Conservation (phyloP, 2,329 filamentous ascomycete genomes). For the Madurella mycetomatis region DNA sequence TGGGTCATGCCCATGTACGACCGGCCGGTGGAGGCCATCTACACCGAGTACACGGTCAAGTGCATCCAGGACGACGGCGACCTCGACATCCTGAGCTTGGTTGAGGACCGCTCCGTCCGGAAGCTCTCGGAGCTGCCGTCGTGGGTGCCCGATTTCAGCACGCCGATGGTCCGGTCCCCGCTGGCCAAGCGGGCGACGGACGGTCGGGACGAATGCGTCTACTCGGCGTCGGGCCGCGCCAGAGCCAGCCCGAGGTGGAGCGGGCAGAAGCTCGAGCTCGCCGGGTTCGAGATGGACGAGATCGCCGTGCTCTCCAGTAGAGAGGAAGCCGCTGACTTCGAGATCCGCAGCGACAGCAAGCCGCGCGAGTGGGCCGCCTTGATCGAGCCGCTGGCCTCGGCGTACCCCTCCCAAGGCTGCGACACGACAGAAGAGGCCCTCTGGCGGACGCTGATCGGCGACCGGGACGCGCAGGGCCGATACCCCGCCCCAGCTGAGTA, state of each 20-base stretch:
- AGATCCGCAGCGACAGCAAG: background rate
- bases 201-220: background rate
- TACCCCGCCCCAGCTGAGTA: background rate
- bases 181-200: background rate
- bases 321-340: background rate
- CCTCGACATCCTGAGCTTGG: background rate
- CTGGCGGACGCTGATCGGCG: background rate
- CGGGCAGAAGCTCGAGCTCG: background rate
- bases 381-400: background rate
- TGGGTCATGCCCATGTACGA: conserved; percentile 1
- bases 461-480: background rate
- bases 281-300: background rate
- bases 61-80: background rate
- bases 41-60: background rate
- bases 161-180: background rate
- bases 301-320: background rate
- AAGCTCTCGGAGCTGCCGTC: background rate
- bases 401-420: background rate
- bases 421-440: background rate
- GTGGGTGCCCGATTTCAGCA: conserved; percentile 1
- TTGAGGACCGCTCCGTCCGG: background rate
- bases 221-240: background rate
- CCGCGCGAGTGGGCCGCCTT: background rate
- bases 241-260: background rate
- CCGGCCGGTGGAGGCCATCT: background rate